Conservation (phyloP, 1,284 basidiomycete species). For the Cutaneotrichosporon cutaneum region DNA sequence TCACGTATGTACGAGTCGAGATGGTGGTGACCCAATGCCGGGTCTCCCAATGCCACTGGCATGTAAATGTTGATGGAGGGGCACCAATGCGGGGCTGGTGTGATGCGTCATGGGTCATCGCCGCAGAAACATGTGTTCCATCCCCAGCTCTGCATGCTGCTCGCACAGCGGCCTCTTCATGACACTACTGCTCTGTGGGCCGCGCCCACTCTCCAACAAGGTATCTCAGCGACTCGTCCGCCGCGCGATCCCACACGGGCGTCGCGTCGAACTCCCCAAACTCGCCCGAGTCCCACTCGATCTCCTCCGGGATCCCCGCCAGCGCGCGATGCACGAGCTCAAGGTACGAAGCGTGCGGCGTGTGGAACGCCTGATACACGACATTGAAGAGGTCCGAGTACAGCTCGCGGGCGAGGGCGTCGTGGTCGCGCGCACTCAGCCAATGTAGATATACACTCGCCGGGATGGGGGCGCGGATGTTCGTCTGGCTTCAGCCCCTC, state of each 20-base stretch:
- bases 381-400: constrained; percentile 13
- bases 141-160: no score
- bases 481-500: constrained; percentile 9
- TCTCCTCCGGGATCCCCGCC: constrained; percentile 1
- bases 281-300: background rate
- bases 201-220: constrained; percentile 11
- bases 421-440: background rate
- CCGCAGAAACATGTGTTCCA: no score
- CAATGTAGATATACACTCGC: background rate
- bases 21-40: no score
- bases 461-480: constrained; percentile 12
- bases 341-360: constrained; percentile 6
- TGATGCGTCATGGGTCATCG: no score
- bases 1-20: no score
- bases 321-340: constrained; percentile 9
- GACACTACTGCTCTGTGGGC: background rate
- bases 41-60: no score
- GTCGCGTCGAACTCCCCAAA: background rate
- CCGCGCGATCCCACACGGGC: background rate
- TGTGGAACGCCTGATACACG: constrained; percentile 12
- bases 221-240: constrained; percentile 1
- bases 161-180: background rate
- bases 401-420: constrained; percentile 10
- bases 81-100: no score
- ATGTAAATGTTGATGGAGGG: no score